A percentile compares a stretch with the other conserved stretches of the same genome.
These are phyloP conservation scores for Brasilioporus rufonigricans DNA, from an alignment of 768 basidiomycete species.

Conservation along the genomic window DNA sequence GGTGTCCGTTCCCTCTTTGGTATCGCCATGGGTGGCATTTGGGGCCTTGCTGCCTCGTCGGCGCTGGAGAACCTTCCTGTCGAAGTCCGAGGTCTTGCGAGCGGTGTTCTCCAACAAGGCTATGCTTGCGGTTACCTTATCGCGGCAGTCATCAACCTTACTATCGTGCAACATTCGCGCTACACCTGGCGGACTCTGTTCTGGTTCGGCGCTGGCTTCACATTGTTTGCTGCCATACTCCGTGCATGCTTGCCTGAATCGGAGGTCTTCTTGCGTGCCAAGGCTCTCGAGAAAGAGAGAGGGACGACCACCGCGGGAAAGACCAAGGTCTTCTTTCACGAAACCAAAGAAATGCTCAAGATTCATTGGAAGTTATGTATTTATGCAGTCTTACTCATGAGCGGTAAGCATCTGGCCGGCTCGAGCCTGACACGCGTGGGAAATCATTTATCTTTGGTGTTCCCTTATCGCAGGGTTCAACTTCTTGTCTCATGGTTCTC, in stretches of 20 bases:
- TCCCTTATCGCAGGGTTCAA: constrained; percentile 53
- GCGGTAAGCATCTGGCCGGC: constrained; percentile 63
- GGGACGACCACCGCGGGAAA: constrained; percentile 43
- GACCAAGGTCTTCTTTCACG: constrained; percentile 68
- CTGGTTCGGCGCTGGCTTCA: constrained; percentile 62
- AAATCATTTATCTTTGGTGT: not conserved
- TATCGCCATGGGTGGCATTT: constrained; percentile 86
- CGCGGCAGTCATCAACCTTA: constrained; percentile 80
- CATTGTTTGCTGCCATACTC: constrained; percentile 68
- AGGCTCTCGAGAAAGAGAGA: constrained; percentile 45
- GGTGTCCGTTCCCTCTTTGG: constrained; percentile 81
- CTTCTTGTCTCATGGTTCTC: constrained; percentile 73
- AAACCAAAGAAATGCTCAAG: constrained; percentile 76
- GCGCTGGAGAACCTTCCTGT: constrained; percentile 89
- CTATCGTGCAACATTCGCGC: constrained; percentile 38
- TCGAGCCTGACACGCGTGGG: too few species aligned
- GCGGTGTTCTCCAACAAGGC: constrained; percentile 87
- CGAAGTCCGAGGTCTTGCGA: constrained; percentile 83
- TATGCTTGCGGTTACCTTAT: constrained; percentile 87
- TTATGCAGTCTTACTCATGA: constrained; percentile 83
- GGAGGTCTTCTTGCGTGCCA: constrained; percentile 65
- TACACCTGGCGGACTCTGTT: constrained; percentile 75
- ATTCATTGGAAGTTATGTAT: constrained; percentile 79
- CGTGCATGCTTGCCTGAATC: constrained; percentile 78
- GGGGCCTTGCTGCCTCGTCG: constrained; percentile 82